Conservation (phyloP, 2,329 filamentous ascomycete genomes). For the Parafenestella ontariensis region DNA sequence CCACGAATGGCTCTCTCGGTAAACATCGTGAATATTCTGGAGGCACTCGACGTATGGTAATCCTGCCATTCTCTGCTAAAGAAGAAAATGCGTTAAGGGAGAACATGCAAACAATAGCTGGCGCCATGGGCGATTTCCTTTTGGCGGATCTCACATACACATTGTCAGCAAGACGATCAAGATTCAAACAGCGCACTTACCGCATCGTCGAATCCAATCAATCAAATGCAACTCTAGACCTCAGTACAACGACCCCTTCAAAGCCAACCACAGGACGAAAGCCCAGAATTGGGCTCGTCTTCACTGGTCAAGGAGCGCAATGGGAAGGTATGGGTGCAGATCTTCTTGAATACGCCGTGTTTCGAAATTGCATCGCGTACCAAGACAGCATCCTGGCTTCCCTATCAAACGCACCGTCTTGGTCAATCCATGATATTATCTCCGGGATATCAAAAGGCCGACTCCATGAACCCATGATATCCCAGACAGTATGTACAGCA, state of each 20-base stretch:
- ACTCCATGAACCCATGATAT: conserved; percentile 10
- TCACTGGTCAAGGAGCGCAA: conserved; percentile 38
- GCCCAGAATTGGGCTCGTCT: conserved; percentile 26
- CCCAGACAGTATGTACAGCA: conserved; percentile 26
- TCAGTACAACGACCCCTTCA: not conserved
- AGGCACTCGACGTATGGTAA: not conserved
- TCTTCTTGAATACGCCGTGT: conserved; percentile 13
- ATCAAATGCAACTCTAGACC: not conserved
- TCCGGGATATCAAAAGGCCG: not conserved
- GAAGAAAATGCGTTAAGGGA: not conserved
- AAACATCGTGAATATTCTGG: not conserved
- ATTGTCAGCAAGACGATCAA: conserved; percentile 7
- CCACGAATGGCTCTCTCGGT: not conserved
- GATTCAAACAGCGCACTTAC: conserved; percentile 5
- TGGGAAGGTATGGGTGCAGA: conserved; percentile 30
- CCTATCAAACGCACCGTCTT: not conserved
- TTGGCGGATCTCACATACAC: conserved; percentile 18
- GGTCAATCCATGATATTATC: conserved; percentile 3
- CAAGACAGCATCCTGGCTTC: not conserved
- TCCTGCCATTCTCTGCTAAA: conserved; percentile 11
- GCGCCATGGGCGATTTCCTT: not conserved
- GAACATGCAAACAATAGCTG: conserved; percentile 3
- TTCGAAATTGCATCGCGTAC: not conserved
- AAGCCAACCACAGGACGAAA: not conserved
- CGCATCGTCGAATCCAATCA: not conserved